These are phyloP conservation scores for Chaetoscypha palmicola DNA, from an alignment of 2,329 filamentous ascomycete genomes.

Conservation along the genomic window DNA sequence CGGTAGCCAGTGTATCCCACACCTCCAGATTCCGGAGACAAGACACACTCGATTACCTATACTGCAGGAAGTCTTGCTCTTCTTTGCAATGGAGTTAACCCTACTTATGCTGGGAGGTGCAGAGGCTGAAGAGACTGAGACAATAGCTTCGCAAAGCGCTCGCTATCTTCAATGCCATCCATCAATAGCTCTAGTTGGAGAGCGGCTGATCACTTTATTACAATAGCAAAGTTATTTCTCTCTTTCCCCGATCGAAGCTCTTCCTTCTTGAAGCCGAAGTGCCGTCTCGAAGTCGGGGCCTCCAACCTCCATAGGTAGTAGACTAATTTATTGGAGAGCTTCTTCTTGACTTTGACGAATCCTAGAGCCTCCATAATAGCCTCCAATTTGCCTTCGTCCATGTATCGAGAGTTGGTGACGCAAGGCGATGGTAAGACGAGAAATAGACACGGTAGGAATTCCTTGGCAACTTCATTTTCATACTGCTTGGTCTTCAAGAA, in stretches of 20 bases:
- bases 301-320: conserved; percentile 74
- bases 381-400: conserved; percentile 62
- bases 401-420: conserved; percentile 82
- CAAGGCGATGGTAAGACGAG: conserved; percentile 86
- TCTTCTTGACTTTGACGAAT: conserved; percentile 58
- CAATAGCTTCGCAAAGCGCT: too few species aligned
- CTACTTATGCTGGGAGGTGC: too few species aligned
- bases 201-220: conserved; percentile 44
- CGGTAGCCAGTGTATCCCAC: too few species aligned
- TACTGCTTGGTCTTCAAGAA: conserved; percentile 50
- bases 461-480: conserved; percentile 17
- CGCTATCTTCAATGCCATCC: too few species aligned
- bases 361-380: conserved; percentile 73
- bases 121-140: too few species aligned
- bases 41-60: too few species aligned
- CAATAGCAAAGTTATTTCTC: conserved; percentile 88
- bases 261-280: conserved; percentile 56
- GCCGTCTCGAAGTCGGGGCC: conserved; percentile 17
- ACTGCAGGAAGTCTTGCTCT: too few species aligned
- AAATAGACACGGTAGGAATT: conserved; percentile 65
- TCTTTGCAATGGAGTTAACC: too few species aligned
- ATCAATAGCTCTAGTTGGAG: too few species aligned
- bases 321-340: conserved; percentile 73
- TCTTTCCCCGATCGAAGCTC: conserved; percentile 67
- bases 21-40: too few species aligned